Evolutionary conservation across 441 rosid genomes (phyloP), one percentile per base, ranked within the genome.

Genomic region (Corymbia citriodora): DNA sequence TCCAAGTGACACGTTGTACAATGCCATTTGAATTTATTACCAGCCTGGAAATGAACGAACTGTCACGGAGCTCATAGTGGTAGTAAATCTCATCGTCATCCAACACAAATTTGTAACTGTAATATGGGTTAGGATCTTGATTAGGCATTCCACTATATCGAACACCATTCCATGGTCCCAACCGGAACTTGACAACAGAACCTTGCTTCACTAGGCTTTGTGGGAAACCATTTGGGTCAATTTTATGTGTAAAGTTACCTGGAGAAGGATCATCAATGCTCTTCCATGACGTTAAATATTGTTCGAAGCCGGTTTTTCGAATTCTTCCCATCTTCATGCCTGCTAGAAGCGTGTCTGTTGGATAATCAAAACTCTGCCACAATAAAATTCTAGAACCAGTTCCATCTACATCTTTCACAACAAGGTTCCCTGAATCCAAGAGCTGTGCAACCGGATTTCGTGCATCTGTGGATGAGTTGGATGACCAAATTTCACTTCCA

Each of bases 21-120:
- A 68, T n/a, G 40, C 93, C 92, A 33, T 72, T 61, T 86, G 53
- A 68, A 55, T n/a, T 88, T 61, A 90, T 11, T 45, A 72, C 59
- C 45, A 92, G 6, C 68, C 31, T 12, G 68, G 68, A 57, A 68
- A 88, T 89, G 45, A 92, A 68, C 9, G 86, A 8, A 52, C 87
- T 81, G 29, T 88, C 36, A 52, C n/a, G 45, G 33, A 89, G 49
- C 19, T 89, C 92, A 50, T 50, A 91, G 25, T 11, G 68, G 68
- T 27, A 61, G 68, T 89, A 92, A 23, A 89, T 29, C 53, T 89
- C 88, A 61, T 89, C 89, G 21, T 90, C 68, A 61, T 27, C 31
- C 68, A 61, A 23, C 54, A 88, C 92, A 88, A 92, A 92, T 57
- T 61, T 40, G 19, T 23, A 90, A 0, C 17, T 29, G 54, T 72